Base-by-base conservation (phyloP, 495 filamentous ascomycete genomes). In the Xylaria intraflava region DNA sequence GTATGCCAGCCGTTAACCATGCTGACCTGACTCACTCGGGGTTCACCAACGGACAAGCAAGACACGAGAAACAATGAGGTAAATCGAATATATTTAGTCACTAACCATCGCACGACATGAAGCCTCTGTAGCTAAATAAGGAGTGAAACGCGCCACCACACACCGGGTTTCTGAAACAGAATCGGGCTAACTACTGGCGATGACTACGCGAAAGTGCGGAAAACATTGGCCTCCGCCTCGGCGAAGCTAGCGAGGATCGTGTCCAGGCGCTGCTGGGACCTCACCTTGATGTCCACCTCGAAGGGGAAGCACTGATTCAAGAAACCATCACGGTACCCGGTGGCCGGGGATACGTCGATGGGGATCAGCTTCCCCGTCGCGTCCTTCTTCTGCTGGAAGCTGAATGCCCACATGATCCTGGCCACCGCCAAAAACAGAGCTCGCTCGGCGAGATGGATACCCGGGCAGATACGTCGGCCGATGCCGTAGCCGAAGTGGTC, bases 381-480 rank as follows among this genome's bases (percentile, higher is more conserved):
- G 19, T 46, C 44, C n/a, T 11, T 8, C 23, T 46, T 46, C 3
- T 12, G 46, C 12, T 6, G 1, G 31, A 49, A 35, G 4, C 4
- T 14, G 33, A 49, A 49, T 4, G 46, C 46, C 46, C 46, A 49
- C 19, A 49, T 49, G 14, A 49, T 26, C 31, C 35, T 38, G 2
- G 46, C 30, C 3, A 49, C 22, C 7, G 46, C 30, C 5, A 49
- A 6, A 2, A 1, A 39, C 16, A 49, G 30, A 26, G 1, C 35
- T 1, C 46, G 30, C 31, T 49, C 46, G 3, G 45, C 45, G 12
- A 48, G 30, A 16, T 48, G 31, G 6, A 48, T 41, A 20, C 48
- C 48, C 2, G 48, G 48, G 48, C 48, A 50, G 48, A 50, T 41
- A 35, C 48, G 48, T 2, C 48, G 48, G 23, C 48, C 48, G 19